Conservation (phyloP, 2,329 filamentous ascomycete species). For the Venturia pyrina region DNA sequence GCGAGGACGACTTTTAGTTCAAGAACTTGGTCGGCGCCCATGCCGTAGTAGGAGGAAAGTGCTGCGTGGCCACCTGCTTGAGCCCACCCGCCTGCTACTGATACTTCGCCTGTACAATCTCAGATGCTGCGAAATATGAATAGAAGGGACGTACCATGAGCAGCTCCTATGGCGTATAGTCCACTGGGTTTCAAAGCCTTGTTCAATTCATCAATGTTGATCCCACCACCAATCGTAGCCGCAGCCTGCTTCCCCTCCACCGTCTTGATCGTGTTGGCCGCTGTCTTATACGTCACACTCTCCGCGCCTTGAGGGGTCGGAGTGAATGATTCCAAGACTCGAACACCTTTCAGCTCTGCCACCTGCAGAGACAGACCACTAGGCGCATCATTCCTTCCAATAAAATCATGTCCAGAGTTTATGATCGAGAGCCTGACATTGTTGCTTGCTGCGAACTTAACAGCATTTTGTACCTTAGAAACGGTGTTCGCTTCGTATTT, state of each 20-base stretch:
- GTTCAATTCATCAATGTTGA: constrained; percentile 10
- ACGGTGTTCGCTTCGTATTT: not conserved
- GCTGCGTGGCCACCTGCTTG: constrained; percentile 11
- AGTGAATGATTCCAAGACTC: constrained; percentile 1
- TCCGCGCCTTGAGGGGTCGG: constrained; percentile 1
- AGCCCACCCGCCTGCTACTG: constrained; percentile 16
- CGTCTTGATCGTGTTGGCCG: not conserved
- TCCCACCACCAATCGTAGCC: constrained; percentile 9
- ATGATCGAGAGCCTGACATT: constrained; percentile 8
- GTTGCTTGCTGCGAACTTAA: constrained; percentile 5
- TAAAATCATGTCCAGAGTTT: constrained; percentile 6
- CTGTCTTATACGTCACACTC: not conserved
- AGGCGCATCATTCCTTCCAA: constrained; percentile 3
- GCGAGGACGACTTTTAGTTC: constrained; percentile 36
- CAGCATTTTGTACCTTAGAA: not conserved
- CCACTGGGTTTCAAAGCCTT: not conserved
- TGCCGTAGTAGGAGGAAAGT: not conserved
- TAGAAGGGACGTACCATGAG: not conserved
- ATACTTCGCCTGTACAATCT: constrained; percentile 17
- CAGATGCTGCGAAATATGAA: not conserved
- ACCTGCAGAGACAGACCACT: not conserved
- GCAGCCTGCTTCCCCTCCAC: constrained; percentile 5
- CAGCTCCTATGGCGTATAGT: constrained; percentile 9
- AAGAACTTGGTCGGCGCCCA: constrained; percentile 20
- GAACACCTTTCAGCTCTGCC: constrained; percentile 6